These are phyloP conservation scores for Starmera dryadoides DNA, from an alignment of 805 yeast species.

Conservation along the genomic window DNA sequence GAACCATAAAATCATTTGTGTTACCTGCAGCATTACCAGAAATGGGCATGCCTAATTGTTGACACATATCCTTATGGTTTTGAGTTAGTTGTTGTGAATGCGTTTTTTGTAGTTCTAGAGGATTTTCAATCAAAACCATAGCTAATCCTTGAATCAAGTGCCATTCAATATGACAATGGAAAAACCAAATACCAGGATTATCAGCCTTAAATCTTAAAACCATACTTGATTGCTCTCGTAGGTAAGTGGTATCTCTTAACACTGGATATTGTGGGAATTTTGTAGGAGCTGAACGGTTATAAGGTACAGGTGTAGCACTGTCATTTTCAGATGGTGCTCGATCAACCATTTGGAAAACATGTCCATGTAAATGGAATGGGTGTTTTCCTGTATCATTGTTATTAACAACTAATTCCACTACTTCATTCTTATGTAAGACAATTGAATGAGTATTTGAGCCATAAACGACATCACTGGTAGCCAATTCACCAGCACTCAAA, in stretches of 20 bases:
- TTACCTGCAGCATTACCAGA: conserved; percentile 87
- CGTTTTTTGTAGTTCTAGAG: conserved; percentile 47
- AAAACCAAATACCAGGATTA: conserved; percentile 53
- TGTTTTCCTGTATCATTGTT: too few relatives aligned
- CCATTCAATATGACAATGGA: conserved; percentile 54
- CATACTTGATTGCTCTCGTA: conserved; percentile 71
- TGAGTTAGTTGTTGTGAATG: too few relatives aligned
- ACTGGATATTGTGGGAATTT: conserved; percentile 63
- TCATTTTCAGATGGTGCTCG: conserved; percentile 29
- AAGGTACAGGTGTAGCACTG: conserved; percentile 43
- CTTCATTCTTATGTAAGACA: too few relatives aligned
- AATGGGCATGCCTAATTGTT: conserved; percentile 36
- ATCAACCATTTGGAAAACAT: too few relatives aligned
- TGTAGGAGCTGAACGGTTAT: conserved; percentile 38
- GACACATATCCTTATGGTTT: conserved; percentile 35
- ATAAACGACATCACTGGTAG: too few relatives aligned
- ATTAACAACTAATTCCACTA: too few relatives aligned
- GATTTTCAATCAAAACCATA: conserved; percentile 35
- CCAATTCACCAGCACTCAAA: conserved; percentile 47
- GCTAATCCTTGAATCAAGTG: too few relatives aligned
- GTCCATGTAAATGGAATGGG: too few relatives aligned
- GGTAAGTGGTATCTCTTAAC: conserved; percentile 71
- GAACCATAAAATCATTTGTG: conserved; percentile 45
- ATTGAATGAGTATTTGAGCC: too few relatives aligned
- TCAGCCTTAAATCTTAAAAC: too few relatives aligned